Evolutionary conservation across 2,329 filamentous ascomycete genomes (phyloP), one percentile per base, ranked within the genome.

Genomic region (Pseudogymnoascus sp.): DNA sequence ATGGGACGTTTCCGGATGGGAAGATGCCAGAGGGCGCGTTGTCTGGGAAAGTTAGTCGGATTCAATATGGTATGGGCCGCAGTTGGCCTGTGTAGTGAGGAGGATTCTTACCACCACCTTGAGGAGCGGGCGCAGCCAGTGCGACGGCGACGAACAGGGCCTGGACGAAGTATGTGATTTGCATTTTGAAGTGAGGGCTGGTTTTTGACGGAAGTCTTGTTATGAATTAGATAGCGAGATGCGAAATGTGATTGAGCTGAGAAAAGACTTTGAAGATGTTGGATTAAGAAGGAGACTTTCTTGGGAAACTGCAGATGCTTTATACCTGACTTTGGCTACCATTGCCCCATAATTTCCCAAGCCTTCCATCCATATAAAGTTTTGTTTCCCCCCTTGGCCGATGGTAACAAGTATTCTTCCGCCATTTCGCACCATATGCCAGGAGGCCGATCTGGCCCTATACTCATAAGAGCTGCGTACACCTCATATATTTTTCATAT

Each of bases 71-170:
- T 45, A 25, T 25, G 12, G 22, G 45, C 14, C 5, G 1, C 14
- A 52, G 25, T 52, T 23, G 22, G 22, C 41, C 41, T 25, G 6
- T 25, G 12, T 45, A n/a, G 12, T 23, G 12, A 45, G 38, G 45
- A n/a, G 7, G 45, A 5, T 16, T 30, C 45, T 52, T 52, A 52
- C 45, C 45, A 52, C 45, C 22, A 12, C 22, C 45, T 30, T 52
- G 45, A 30, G 45, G 45, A 52, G 45, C 45, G 45, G 45, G 45
- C 45, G 45, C 45, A 52, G 45, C 45, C 23, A 52, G 45, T 52
- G 45, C 45, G 45, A 30, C 45, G 23, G 45, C 45, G n/a, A 28
- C 45, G 45, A 52, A 52, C 23, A 30, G 25, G 9, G 45, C 45
- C 45, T 52, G 45, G 45, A 52, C 2, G 45, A 52, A 5, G 25